Conservation (phyloP, 371 early-diverging fungal genomes). For the Phascolomyces articulosus region DNA sequence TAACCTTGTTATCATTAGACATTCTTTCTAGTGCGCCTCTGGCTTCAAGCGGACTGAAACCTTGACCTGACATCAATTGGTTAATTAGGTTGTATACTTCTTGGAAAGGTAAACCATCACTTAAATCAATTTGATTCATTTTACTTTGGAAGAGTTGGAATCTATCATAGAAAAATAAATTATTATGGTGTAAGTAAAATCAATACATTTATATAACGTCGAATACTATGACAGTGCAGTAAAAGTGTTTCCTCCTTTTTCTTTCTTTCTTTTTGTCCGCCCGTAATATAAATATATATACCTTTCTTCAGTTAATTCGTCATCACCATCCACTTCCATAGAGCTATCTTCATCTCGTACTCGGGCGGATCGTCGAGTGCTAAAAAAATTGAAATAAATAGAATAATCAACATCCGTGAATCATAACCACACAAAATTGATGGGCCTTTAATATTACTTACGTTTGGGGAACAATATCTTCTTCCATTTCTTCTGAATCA, state of each 20-base stretch:
- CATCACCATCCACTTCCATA: constrained; percentile 29
- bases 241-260: too few species aligned
- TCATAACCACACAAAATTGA: too few species aligned
- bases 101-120: constrained; percentile 40
- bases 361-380: neutral
- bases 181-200: neutral
- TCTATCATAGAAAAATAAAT: constrained; percentile 18
- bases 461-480: constrained; percentile 13
- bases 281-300: neutral
- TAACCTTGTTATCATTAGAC: constrained; percentile 71
- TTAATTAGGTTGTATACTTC: constrained; percentile 50
- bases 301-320: constrained; percentile 26
- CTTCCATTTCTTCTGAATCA: constrained; percentile 32
- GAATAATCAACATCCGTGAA: too few species aligned
- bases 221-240: too few species aligned
- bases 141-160: constrained; percentile 35
- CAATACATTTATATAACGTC: neutral
- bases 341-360: constrained; percentile 7
- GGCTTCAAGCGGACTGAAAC: constrained; percentile 29
- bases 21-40: constrained; percentile 39
- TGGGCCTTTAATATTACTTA: too few species aligned
- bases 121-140: constrained; percentile 27
- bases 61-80: constrained; percentile 24
- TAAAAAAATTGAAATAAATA: neutral
- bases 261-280: too few species aligned